These are phyloP conservation scores for Ustilago vetiveriae DNA, from an alignment of 1,284 basidiomycete genomes.

Conservation along the genomic window DNA sequence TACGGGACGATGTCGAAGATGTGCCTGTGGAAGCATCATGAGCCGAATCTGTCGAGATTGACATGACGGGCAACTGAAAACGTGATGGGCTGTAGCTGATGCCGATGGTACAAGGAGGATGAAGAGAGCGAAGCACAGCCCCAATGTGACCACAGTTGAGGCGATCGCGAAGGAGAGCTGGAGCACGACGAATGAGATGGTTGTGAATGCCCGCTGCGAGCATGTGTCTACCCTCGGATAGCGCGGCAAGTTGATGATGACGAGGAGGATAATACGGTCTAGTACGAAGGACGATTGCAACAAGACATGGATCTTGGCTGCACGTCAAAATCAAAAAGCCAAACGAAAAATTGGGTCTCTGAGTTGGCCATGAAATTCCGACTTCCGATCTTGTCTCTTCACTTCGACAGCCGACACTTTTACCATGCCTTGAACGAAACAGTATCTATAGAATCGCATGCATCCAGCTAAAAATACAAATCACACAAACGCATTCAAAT, in stretches of 20 bases:
- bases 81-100: not conserved
- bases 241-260: not conserved
- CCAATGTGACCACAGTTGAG: not conserved
- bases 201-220: conserved; percentile 3
- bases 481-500: too few relatives aligned
- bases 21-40: not conserved
- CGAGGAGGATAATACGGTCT: not conserved
- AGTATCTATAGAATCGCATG: too few relatives aligned
- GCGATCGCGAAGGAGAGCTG: not conserved
- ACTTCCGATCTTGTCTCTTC: too few relatives aligned
- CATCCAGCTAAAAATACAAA: too few relatives aligned
- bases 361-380: too few relatives aligned
- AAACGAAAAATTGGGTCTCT: not conserved
- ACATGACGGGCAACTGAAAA: conserved; percentile 3
- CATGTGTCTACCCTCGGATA: conserved; percentile 17
- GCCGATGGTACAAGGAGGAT: not conserved
- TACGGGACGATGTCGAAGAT: conserved; percentile 6
- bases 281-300: not conserved
- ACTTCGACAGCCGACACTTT: too few relatives aligned
- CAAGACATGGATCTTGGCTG: not conserved
- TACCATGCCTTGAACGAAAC: too few relatives aligned
- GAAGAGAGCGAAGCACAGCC: not conserved
- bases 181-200: conserved; percentile 1
- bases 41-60: not conserved
- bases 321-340: not conserved